Base-by-base conservation (phyloP, 1,139 yeast species). In the Yamadazyma kanchanaburiensis region DNA sequence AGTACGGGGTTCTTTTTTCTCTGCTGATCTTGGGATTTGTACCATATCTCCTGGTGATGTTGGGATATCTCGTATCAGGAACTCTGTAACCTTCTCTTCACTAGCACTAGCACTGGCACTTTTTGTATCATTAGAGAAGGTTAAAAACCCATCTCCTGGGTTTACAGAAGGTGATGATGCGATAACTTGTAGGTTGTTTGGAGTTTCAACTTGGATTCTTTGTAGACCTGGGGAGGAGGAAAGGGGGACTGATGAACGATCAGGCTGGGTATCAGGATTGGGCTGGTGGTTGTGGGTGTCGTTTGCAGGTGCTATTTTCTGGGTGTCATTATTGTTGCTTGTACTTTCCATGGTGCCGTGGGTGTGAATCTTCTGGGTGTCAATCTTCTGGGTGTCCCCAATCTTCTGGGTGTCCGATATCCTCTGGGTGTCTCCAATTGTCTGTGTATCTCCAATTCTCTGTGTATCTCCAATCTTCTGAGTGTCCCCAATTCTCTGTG, bases 1-100 rank as follows among this genome's bases (percentile, higher is more conserved):
- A 4, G 47, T 42, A 22, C 32, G 33, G 12, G 45, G 34, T 5
- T 16, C 28, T 4, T 26, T 19, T 21, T 30, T 27, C 21, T 43
- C 48, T 2, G 33, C 38, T 2, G 48, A 41, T 4, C 45, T 46
- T 3, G 48, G 48, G 9, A 43, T 42, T 29, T 42, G 42, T 3
- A 43, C 34, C 10, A 28, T 25, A 12, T 35, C 33, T 13, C 22
- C 24, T 3, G 31, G 32, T 11, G 31, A 32, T 11, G 27, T 28
- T 3, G 12, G 4, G 12, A 25, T 27, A 14, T 13, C 26, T 2
- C 25, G n/a, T n/a, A n/a, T n/a, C n/a, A n/a, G n/a, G n/a, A n/a
- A n/a, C n/a, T n/a, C n/a, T n/a, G n/a, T n/a, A n/a, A n/a, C n/a
- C n/a, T n/a, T n/a, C n/a, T n/a, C n/a, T n/a, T n/a, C n/a, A n/a